Conservation (phyloP, 148 eudicot genomes). For the Fagopyrum tataricum region DNA sequence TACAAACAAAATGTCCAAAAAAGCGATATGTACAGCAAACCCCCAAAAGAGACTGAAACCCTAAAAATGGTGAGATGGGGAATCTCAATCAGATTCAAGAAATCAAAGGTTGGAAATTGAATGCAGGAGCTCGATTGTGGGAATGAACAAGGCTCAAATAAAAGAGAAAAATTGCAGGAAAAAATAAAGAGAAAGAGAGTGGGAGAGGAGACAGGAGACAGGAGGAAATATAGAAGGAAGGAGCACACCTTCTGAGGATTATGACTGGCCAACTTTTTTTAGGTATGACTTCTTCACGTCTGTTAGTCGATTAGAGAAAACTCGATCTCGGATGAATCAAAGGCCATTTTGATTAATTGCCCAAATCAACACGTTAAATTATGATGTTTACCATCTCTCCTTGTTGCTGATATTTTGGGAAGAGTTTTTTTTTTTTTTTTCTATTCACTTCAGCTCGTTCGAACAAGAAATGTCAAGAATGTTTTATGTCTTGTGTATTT, state of each 20-base stretch:
- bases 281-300: conserved; percentile 7
- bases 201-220: neutral
- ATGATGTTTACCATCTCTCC: neutral
- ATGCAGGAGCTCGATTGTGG: neutral
- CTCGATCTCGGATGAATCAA: conserved; percentile 1
- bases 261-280: conserved; percentile 10
- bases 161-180: neutral
- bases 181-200: neutral
- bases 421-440: too few species aligned
- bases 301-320: neutral
- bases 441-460: too few species aligned
- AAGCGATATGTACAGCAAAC: conserved; percentile 3
- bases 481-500: too few species aligned
- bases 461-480: too few species aligned
- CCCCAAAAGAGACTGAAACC: neutral
- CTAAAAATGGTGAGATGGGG: neutral
- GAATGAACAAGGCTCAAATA: neutral
- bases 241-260: conserved; percentile 6
- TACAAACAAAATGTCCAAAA: neutral
- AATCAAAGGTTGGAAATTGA: neutral
- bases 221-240: neutral
- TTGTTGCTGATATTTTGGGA: too few species aligned
- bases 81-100: neutral
- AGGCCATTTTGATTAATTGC: neutral
- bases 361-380: neutral